Evolutionary conservation across 2,329 filamentous ascomycete species (phyloP).

Genomic region (Lachnellula subtilissima): DNA sequence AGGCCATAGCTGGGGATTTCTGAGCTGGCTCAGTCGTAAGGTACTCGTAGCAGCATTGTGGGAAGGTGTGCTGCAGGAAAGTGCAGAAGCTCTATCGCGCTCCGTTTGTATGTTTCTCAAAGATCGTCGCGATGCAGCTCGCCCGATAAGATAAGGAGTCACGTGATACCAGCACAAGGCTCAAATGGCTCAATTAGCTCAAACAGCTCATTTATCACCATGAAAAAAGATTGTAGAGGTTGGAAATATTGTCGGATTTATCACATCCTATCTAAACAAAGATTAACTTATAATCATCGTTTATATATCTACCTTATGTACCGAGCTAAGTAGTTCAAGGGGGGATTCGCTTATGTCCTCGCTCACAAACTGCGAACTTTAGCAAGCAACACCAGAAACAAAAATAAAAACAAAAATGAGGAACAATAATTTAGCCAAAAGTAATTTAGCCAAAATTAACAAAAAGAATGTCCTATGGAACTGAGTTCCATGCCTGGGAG

Average conservation of each 20-base stretch:
- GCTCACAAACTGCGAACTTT: no score
- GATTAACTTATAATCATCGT: background rate
- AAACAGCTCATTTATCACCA: no score
- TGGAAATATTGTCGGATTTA: no score
- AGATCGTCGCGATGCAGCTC: background rate
- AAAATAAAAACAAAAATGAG: background rate
- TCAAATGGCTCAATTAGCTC: no score
- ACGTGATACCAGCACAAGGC: no score
- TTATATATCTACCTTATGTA: no score
- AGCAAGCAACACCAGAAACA: background rate
- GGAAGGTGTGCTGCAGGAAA: background rate
- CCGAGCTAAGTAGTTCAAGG: background rate
- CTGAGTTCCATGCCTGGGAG: slow-evolving; percentile 17
- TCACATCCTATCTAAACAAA: no score
- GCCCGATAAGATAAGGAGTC: background rate
- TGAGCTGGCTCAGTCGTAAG: background rate
- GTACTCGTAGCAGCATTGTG: background rate
- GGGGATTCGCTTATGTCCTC: background rate
- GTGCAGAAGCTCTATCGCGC: slow-evolving; percentile 44
- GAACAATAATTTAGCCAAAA: background rate
- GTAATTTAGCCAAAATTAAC: background rate
- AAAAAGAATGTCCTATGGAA: background rate
- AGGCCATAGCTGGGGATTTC: slow-evolving; percentile 1
- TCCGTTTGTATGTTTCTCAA: background rate
- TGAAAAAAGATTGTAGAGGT: no score